These are phyloP conservation scores for Citrullus amarus DNA, from an alignment of 306 rosid genomes.

Conservation along the genomic window DNA sequence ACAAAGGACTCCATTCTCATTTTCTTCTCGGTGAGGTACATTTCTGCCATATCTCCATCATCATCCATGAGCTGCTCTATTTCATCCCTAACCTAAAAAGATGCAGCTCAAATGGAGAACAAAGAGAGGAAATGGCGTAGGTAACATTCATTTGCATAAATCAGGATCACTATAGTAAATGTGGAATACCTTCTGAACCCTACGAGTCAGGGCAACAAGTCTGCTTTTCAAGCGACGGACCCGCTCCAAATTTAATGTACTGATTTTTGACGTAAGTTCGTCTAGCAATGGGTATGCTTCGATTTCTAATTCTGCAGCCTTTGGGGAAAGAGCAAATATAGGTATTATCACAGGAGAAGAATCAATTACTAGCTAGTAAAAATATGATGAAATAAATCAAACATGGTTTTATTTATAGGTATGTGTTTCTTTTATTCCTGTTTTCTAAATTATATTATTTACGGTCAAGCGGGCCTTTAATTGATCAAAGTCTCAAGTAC, in stretches of 20 bases:
- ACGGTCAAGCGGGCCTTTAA: background rate
- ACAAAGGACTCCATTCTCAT: constrained; percentile 69
- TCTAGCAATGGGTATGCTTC: constrained; percentile 94
- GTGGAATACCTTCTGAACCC: constrained; percentile 86
- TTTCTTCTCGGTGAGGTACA: constrained; percentile 97
- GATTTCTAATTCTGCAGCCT: constrained; percentile 96
- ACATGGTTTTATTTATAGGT: background rate
- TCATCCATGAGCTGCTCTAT: constrained; percentile 99
- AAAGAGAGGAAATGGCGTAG: background rate
- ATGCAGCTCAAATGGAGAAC: constrained; percentile 15
- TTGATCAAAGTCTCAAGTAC: background rate
- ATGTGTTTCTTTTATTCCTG: background rate
- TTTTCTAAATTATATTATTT: background rate
- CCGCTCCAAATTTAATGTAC: constrained; percentile 96
- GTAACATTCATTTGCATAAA: constrained; percentile 6
- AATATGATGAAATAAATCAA: constrained; percentile 5
- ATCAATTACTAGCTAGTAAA: constrained; percentile 12
- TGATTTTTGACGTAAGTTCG: constrained; percentile 92
- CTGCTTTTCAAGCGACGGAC: constrained; percentile 94
- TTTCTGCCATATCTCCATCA: constrained; percentile 99
- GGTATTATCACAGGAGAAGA: constrained; percentile 16
- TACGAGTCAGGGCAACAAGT: constrained; percentile 93
- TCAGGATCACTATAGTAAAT: constrained; percentile 13
- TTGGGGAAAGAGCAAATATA: constrained; percentile 18
- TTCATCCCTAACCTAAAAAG: constrained; percentile 87